A percentile compares a stretch with the other conserved stretches of the same genome.
Evolutionary conservation across 2,329 filamentous ascomycete species (phyloP).

Genomic region (Cadophora luteo-olivacea): DNA sequence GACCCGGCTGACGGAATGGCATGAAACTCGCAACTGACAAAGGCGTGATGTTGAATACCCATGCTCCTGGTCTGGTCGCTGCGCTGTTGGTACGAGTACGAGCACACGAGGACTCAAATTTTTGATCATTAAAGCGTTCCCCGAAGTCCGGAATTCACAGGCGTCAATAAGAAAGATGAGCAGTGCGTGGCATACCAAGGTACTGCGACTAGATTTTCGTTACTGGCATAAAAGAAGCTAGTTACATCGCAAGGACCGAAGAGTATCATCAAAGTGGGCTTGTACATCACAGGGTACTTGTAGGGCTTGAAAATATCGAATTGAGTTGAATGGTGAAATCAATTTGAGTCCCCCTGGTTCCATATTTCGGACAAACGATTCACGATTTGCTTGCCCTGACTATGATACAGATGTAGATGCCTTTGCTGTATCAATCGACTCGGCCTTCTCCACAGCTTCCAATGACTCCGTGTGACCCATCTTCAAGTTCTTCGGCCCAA

Average conservation of each 20-base stretch:
- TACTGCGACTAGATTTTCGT: slow-evolving; percentile 57
- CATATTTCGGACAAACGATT: too few relatives aligned
- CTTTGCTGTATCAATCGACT: too few relatives aligned
- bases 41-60: slow-evolving; percentile 58
- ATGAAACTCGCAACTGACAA: slow-evolving; percentile 32
- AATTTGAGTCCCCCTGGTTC: not conserved
- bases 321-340: not conserved
- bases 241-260: slow-evolving; percentile 63
- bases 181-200: slow-evolving; percentile 61
- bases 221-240: slow-evolving; percentile 61
- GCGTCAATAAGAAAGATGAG: slow-evolving; percentile 67
- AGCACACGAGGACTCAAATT: slow-evolving; percentile 51
- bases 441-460: too few relatives aligned
- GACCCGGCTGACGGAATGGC: too few relatives aligned
- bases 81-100: slow-evolving; percentile 57
- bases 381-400: too few relatives aligned
- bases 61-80: slow-evolving; percentile 63
- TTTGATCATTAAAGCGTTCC: slow-evolving; percentile 56
- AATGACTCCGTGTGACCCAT: too few relatives aligned
- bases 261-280: slow-evolving; percentile 48
- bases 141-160: slow-evolving; percentile 58
- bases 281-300: slow-evolving; percentile 47
- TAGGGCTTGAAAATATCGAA: not conserved
- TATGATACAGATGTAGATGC: too few relatives aligned
- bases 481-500: too few relatives aligned